Evolutionary conservation across 202 grass and related monocot genomes (phyloP).

Genomic region (Alloteropsis angusta): DNA sequence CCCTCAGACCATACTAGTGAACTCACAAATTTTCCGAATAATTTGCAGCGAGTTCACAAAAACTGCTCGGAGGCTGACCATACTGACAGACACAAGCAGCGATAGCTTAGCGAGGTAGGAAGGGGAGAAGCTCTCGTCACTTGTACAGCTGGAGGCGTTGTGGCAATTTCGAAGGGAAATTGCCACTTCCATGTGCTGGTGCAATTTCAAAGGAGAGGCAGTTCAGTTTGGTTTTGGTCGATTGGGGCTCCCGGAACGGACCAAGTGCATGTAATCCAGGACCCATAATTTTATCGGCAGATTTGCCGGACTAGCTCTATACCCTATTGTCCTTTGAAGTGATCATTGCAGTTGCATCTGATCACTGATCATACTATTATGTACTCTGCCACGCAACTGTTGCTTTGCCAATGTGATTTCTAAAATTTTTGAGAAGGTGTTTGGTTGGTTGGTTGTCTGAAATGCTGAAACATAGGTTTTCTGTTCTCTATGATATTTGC

Average conservation of each 20-base stretch:
- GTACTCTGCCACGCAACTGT: constrained; percentile 12
- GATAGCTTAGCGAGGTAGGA: constrained; percentile 50
- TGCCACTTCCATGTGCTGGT: background rate
- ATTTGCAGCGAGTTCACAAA: constrained; percentile 85
- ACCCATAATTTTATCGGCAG: constrained; percentile 7
- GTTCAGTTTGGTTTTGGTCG: background rate
- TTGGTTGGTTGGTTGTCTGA: background rate
- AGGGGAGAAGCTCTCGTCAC: background rate
- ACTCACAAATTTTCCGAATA: background rate
- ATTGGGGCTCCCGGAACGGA: background rate
- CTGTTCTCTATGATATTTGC: background rate
- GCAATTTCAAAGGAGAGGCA: background rate
- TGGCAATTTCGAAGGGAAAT: constrained; percentile 1
- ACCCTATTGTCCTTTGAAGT: background rate
- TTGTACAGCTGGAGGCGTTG: constrained; percentile 28
- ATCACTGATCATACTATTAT: background rate
- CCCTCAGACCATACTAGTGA: background rate
- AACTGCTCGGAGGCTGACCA: constrained; percentile 60
- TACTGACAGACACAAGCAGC: constrained; percentile 42
- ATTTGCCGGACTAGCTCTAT: constrained; percentile 2
- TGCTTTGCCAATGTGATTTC: background rate
- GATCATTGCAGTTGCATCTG: background rate
- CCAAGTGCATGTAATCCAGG: constrained; percentile 9
- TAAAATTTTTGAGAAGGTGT: background rate
- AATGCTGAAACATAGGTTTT: background rate